Evolutionary conservation across 2,329 filamentous ascomycete genomes (phyloP).

Genomic region (Xylariaceae sp.): DNA sequence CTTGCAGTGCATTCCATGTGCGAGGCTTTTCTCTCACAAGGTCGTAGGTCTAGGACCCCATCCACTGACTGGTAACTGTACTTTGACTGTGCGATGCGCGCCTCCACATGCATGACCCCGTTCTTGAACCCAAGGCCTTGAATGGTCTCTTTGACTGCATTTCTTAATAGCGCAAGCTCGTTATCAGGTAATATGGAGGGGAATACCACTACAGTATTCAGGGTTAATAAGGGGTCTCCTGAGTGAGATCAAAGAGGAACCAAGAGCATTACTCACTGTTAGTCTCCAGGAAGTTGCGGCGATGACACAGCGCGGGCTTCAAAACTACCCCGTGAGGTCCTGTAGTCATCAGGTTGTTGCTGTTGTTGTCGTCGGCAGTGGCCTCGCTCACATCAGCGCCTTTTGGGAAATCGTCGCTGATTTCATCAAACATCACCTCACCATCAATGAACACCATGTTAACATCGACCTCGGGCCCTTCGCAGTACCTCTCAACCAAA

Average conservation of each 20-base stretch:
- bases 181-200: constrained; percentile 27
- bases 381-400: constrained; percentile 19
- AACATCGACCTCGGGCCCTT: constrained; percentile 29
- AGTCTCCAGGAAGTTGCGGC: constrained; percentile 27
- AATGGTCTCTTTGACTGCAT: constrained; percentile 19
- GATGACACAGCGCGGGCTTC: constrained; percentile 4
- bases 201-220: constrained; percentile 18
- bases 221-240: neutral
- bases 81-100: constrained; percentile 23
- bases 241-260: neutral
- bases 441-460: constrained; percentile 27
- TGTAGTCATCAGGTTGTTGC: neutral
- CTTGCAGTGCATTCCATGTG: neutral
- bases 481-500: constrained; percentile 27
- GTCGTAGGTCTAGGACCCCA: constrained; percentile 11
- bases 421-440: constrained; percentile 27
- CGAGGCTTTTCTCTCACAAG: neutral
- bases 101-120: constrained; percentile 29
- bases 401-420: constrained; percentile 31
- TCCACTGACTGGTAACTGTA: constrained; percentile 18
- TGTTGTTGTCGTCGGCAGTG: neutral
- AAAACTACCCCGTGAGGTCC: neutral
- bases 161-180: constrained; percentile 20
- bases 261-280: constrained; percentile 6
- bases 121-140: constrained; percentile 24